phyloP scores from a whole-genome alignment of 441 rosid species.

The Arabidopsis hybrid region DNA sequence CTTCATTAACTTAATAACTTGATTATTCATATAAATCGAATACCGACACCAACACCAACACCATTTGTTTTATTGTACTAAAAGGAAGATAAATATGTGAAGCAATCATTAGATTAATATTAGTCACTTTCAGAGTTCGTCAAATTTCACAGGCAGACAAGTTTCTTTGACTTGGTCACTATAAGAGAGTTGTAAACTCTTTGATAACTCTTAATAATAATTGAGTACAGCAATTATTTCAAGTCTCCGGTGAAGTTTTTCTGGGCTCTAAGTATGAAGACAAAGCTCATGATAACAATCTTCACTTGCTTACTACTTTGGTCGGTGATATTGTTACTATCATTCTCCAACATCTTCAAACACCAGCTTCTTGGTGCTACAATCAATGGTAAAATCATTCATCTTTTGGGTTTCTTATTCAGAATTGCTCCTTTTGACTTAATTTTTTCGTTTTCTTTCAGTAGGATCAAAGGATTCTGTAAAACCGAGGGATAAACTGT shows the following conservation, averaged over 20 bases:
- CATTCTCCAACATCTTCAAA: conserved; percentile 31
- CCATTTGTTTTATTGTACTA: conserved; percentile 8
- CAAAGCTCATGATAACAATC: conserved; percentile 30
- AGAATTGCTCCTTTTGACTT: not conserved
- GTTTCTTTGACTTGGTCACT: conserved; percentile 27
- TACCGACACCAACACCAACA: conserved; percentile 18
- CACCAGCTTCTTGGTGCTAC: conserved; percentile 17
- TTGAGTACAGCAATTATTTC: not conserved
- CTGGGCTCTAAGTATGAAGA: conserved; percentile 20
- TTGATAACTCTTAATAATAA: conserved; percentile 24
- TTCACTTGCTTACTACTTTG: conserved; percentile 35
- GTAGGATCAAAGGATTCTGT: conserved; percentile 23
- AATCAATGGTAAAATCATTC: conserved; percentile 19
- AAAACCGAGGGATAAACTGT: conserved; percentile 49
- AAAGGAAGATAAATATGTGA: not conserved
- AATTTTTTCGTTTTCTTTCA: not conserved
- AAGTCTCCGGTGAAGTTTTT: conserved; percentile 12
- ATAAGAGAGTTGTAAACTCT: conserved; percentile 13
- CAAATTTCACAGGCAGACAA: conserved; percentile 16
- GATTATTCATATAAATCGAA: conserved; percentile 11
- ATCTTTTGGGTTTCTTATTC: not conserved
- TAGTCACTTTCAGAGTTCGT: conserved; percentile 28
- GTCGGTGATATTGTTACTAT: conserved; percentile 18
- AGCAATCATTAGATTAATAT: conserved; percentile 13
- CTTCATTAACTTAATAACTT: conserved; percentile 12